Evolutionary conservation across 2,329 filamentous ascomycete genomes (phyloP).

Genomic region (Xylaria sp.): DNA sequence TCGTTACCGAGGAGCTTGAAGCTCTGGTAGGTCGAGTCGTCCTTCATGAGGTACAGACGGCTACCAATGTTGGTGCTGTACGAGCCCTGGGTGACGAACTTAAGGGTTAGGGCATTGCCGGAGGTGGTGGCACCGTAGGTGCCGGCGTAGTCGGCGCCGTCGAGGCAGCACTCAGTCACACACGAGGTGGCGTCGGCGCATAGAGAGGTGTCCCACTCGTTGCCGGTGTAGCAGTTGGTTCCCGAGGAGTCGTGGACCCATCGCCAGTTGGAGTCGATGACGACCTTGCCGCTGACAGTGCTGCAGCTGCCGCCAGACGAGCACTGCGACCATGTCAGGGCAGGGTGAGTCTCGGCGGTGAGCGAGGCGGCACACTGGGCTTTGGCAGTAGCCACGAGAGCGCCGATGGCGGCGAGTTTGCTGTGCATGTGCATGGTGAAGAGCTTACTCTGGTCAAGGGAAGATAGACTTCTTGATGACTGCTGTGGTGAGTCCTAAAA

Average conservation of each 20-base stretch:
- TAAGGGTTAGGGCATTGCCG: constrained; percentile 59
- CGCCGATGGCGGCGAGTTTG: constrained; percentile 49
- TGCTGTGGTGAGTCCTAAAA: constrained; percentile 34
- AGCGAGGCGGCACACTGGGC: constrained; percentile 58
- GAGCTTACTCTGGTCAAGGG: constrained; percentile 26
- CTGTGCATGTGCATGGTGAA: constrained; percentile 44
- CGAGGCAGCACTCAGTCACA: constrained; percentile 55
- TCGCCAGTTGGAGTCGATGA: constrained; percentile 64
- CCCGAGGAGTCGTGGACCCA: constrained; percentile 58
- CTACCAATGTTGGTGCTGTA: constrained; percentile 55
- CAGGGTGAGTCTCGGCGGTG: constrained; percentile 57
- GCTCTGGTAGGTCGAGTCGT: constrained; percentile 65
- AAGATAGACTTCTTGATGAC: constrained; percentile 28
- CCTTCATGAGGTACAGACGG: constrained; percentile 67
- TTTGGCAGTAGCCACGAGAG: constrained; percentile 53
- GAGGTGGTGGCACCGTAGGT: constrained; percentile 60
- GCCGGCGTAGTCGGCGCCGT: constrained; percentile 57
- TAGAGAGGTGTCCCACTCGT: constrained; percentile 50
- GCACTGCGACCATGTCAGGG: constrained; percentile 59
- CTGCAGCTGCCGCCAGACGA: constrained; percentile 56
- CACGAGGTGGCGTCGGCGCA: constrained; percentile 55
- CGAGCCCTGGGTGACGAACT: constrained; percentile 61
- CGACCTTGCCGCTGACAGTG: constrained; percentile 55
- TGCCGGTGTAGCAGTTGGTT: constrained; percentile 62
- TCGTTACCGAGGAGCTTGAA: constrained; percentile 69